Percentiles rank a stretch among this genome's conserved stretches.
phyloP scores from a whole-genome alignment of 139 green algal genomes.

The Haematococcus lacustris region DNA sequence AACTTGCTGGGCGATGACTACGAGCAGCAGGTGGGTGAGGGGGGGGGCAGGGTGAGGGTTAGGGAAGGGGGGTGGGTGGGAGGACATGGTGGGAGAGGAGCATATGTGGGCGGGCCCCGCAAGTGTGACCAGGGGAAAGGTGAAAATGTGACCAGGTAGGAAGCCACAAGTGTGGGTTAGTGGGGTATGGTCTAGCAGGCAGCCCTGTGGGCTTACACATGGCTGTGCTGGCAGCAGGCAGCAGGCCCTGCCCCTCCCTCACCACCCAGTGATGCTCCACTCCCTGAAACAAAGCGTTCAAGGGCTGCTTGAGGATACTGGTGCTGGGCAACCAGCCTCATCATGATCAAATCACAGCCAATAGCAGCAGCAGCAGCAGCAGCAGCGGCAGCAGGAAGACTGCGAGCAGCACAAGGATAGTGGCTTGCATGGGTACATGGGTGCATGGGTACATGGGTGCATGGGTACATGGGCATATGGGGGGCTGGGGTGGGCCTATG shows the following conservation, averaged over 20 bases:
- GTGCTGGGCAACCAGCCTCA: too few species aligned
- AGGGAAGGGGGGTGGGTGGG: neutral
- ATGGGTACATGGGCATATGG: neutral
- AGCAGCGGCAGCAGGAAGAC: neutral
- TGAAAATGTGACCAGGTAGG: too few species aligned
- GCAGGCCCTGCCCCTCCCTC: too few species aligned
- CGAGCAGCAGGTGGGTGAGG: constrained; percentile 20
- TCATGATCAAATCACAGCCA: too few species aligned
- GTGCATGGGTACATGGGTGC: neutral
- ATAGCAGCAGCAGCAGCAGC: too few species aligned
- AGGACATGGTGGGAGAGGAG: neutral
- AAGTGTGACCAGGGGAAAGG: neutral
- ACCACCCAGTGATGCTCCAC: too few species aligned
- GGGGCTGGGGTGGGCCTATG: neutral
- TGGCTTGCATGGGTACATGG: neutral
- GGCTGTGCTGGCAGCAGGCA: too few species aligned
- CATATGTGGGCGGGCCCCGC: neutral
- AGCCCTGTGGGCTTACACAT: neutral
- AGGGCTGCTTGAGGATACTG: too few species aligned
- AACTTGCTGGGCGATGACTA: constrained; percentile 40
- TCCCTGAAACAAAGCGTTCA: too few species aligned
- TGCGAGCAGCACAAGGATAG: neutral
- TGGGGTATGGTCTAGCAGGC: neutral
- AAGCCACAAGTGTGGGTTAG: neutral
- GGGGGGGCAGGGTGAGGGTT: neutral